phyloP scores from a whole-genome alignment of 768 basidiomycete species.

The Suillus subluteus region DNA sequence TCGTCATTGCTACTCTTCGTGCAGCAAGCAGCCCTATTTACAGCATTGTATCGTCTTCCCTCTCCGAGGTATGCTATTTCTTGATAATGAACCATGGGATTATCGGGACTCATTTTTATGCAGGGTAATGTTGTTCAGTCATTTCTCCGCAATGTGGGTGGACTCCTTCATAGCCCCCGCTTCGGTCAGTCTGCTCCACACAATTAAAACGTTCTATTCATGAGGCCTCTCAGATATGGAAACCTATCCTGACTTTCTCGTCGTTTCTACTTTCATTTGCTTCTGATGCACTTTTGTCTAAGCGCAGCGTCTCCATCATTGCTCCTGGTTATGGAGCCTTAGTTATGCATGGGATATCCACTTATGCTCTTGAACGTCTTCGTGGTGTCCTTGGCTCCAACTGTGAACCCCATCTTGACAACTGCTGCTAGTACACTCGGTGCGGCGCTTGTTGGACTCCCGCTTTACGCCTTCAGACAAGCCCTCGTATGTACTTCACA shows the following conservation, averaged over 20 bases:
- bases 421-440: conserved; percentile 62
- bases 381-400: conserved; percentile 58
- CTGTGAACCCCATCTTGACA: conserved; percentile 58
- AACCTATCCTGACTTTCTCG: conserved; percentile 46
- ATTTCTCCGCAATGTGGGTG: conserved; percentile 73
- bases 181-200: conserved; percentile 42
- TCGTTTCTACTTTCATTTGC: conserved; percentile 60
- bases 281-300: conserved; percentile 52
- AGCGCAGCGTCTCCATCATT: conserved; percentile 41
- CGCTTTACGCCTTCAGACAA: conserved; percentile 64
- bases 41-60: conserved; percentile 69
- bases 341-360: conserved; percentile 58
- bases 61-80: conserved; percentile 58
- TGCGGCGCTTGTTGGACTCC: conserved; percentile 63
- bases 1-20: conserved; percentile 70
- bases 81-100: neutral
- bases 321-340: conserved; percentile 73
- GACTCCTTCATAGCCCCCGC: conserved; percentile 52
- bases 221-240: conserved; percentile 46
- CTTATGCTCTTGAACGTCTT: conserved; percentile 66
- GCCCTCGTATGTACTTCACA: conserved; percentile 50
- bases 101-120: conserved; percentile 11
- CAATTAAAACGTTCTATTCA: conserved; percentile 9
- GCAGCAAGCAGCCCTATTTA: conserved; percentile 68
- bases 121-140: conserved; percentile 71